Evolutionary conservation across 2,329 filamentous ascomycete genomes (phyloP), one percentile per base, ranked within the genome.

Genomic region (Talaromyces amestolkiae): DNA sequence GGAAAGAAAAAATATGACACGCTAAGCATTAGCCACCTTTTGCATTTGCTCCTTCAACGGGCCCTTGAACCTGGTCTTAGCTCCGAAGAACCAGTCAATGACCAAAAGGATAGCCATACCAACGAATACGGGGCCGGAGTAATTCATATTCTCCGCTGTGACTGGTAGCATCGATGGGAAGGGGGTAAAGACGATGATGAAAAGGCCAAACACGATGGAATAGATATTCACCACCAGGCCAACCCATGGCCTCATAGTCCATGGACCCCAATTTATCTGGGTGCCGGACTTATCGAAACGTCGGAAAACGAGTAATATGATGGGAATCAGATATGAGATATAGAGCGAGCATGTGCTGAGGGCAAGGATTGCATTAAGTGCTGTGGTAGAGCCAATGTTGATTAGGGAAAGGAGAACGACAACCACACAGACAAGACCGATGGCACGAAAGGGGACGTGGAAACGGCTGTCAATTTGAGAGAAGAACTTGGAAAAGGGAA

Each of bases 291-390:
- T 65, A 45, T 71, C 67, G n/a, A 80, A 68, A 0, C 76, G 75
- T 3, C 73, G 75, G 10, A 72, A 67, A 9, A 78, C 68, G 69
- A 79, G 75, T 61, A 73, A 72, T 58, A 62, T 67, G 56, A 80
- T 77, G 8, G 78, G 76, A 37, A 80, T 77, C 22, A 79, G 71
- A 67, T 80, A 80, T 13, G 76, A 80, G 4, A 75, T 69, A 65
- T 76, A 77, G n/a, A 80, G 70, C 6, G 74, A 72, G 41, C 78
- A 71, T 33, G 75, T 76, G 19, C 75, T 76, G 24, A 82, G 72
- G 2, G 78, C 73, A 11, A 77, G 74, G 37, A 81, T 76, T 8
- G 78, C 79, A 19, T 72, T 73, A 19, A 81, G 76, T 1, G 79
- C 79, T 2, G 76, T 74, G 10, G 72, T 73, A 19, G 74, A 76